Percentiles rank a stretch among this genome's conserved stretches.
phyloP scores from a whole-genome alignment of 1,284 basidiomycete genomes.

The Volvariella volvacea region DNA sequence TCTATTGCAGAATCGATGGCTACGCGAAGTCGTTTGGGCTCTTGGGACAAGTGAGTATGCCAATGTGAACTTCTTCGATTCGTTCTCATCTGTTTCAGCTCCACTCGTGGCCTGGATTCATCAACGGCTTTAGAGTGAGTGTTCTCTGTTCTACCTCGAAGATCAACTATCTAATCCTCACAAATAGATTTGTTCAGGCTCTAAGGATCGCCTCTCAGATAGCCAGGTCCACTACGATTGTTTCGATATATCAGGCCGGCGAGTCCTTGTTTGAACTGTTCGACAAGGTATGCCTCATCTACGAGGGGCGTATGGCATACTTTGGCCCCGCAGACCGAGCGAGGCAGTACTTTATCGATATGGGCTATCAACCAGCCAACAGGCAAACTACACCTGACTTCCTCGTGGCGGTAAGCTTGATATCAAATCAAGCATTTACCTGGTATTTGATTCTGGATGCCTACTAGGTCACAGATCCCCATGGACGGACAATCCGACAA shows the following conservation, averaged over 20 bases:
- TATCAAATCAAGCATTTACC: too few relatives aligned
- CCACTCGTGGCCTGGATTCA: conserved; percentile 68
- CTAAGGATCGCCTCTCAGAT: conserved; percentile 58
- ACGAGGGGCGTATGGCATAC: conserved; percentile 65
- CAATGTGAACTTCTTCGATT: neutral
- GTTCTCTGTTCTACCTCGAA: too few relatives aligned
- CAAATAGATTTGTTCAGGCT: conserved; percentile 46
- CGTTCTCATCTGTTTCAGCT: conserved; percentile 23
- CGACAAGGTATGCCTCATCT: conserved; percentile 65
- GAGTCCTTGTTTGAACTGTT: conserved; percentile 49
- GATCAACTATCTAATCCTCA: too few relatives aligned
- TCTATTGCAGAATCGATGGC: conserved; percentile 29
- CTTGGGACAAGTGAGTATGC: conserved; percentile 24
- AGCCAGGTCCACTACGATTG: conserved; percentile 45
- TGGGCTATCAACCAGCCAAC: conserved; percentile 50
- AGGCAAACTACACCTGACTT: conserved; percentile 33
- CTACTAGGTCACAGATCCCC: conserved; percentile 37
- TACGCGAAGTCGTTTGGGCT: conserved; percentile 20
- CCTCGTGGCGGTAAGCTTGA: conserved; percentile 25
- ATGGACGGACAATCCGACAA: conserved; percentile 38
- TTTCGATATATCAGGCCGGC: conserved; percentile 67
- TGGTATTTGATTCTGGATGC: too few relatives aligned
- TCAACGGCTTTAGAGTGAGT: conserved; percentile 54
- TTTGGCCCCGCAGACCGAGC: conserved; percentile 56
- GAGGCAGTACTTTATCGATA: conserved; percentile 56